Evolutionary conservation across 164 flowering plant genomes (phyloP).

Genomic region (Cinnamomum chago): DNA sequence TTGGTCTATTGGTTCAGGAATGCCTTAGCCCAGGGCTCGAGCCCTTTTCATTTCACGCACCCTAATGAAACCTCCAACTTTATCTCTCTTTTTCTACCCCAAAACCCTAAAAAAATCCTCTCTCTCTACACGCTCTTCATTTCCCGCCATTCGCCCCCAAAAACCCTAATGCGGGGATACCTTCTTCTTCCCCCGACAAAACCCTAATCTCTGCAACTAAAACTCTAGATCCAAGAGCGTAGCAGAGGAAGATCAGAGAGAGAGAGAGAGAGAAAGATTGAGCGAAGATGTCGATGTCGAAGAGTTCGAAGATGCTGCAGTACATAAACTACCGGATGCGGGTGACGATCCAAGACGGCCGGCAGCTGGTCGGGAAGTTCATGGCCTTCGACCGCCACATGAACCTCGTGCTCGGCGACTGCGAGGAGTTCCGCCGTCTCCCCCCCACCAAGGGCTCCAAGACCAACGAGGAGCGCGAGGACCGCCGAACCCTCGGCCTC

Average conservation of each 20-base stretch:
- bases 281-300: slow-evolving; percentile 91
- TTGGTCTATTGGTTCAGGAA: no score
- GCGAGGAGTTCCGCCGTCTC: slow-evolving; percentile 94
- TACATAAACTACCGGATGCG: slow-evolving; percentile 97
- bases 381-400: slow-evolving; percentile 99
- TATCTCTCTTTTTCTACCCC: no score
- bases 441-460: slow-evolving; percentile 73
- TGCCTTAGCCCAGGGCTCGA: no score
- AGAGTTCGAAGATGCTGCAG: slow-evolving; percentile 97
- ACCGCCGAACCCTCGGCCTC: slow-evolving; percentile 88
- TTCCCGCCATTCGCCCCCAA: no score
- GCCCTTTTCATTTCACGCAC: no score
- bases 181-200: background rate
- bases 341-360: slow-evolving; percentile 95
- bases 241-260: background rate
- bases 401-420: slow-evolving; percentile 96
- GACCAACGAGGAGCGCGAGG: slow-evolving; percentile 68
- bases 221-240: no score
- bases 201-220: background rate
- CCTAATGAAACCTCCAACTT: no score
- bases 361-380: slow-evolving; percentile 92
- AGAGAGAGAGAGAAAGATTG: background rate
- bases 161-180: background rate
- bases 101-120: background rate
- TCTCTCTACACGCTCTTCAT: background rate